Conservation (phyloP, 2,329 filamentous ascomycete genomes). For the Phaeosphaeriaceae sp. region DNA sequence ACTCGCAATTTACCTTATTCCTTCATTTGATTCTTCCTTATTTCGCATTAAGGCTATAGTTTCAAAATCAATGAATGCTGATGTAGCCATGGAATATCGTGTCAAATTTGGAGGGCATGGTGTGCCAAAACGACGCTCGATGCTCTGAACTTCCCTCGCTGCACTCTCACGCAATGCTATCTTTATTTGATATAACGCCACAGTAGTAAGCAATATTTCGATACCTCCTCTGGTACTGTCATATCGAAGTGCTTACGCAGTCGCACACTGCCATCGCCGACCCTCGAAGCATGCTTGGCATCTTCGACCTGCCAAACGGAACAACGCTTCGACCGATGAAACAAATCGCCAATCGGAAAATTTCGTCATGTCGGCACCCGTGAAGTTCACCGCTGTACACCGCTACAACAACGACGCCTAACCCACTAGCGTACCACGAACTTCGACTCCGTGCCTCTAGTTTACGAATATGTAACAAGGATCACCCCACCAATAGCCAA, state of each 20-base stretch:
- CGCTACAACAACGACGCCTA: slow-evolving; percentile 7
- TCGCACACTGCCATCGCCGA: neutral
- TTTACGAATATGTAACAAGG: slow-evolving; percentile 6
- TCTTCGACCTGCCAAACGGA: slow-evolving; percentile 1
- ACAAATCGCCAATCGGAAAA: slow-evolving; percentile 1
- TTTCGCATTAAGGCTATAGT: neutral
- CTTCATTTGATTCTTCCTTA: neutral
- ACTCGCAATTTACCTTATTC: neutral
- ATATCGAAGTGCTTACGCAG: neutral
- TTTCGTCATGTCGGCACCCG: neutral
- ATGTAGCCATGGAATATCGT: neutral
- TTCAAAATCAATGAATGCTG: neutral
- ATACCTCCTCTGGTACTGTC: neutral
- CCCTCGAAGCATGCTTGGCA: neutral
- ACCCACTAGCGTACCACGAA: neutral
- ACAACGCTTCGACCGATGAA: neutral
- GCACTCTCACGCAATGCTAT: neutral
- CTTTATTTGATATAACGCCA: neutral
- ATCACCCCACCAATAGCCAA: neutral
- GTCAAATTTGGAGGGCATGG: neutral
- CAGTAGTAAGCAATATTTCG: slow-evolving; percentile 1
- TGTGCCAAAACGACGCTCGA: neutral
- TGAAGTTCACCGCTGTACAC: slow-evolving; percentile 30
- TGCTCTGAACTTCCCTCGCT: neutral
- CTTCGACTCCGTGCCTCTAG: neutral